Conservation (phyloP, 1,284 basidiomycete genomes). For the Vanrija humicola region DNA sequence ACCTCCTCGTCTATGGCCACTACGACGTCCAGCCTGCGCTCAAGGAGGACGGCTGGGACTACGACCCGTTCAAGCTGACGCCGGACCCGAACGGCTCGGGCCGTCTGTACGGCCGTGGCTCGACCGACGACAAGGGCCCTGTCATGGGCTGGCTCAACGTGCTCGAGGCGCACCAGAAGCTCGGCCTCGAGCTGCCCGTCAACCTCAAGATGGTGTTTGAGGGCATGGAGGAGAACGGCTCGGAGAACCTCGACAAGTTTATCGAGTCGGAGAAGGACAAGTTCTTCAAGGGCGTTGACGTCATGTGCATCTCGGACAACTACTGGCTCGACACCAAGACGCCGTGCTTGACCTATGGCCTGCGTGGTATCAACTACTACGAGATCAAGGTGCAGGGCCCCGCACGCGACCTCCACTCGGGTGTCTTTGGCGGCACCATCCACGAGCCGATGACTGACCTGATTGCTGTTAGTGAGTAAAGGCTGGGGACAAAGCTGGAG, state of each 20-base stretch:
- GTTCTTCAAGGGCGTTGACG: constrained; percentile 89
- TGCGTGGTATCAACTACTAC: constrained; percentile 86
- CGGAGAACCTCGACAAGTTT: constrained; percentile 86
- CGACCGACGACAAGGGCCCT: constrained; percentile 91
- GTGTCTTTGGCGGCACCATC: constrained; percentile 78
- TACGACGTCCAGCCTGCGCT: constrained; percentile 57
- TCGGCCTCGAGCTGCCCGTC: constrained; percentile 77
- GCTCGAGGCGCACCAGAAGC: constrained; percentile 76
- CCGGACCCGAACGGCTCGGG: constrained; percentile 54
- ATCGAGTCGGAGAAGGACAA: constrained; percentile 74
- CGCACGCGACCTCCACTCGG: constrained; percentile 86
- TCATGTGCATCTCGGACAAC: constrained; percentile 76
- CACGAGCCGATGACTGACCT: constrained; percentile 75
- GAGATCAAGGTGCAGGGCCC: constrained; percentile 80
- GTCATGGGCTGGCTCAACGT: constrained; percentile 93
- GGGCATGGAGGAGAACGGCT: constrained; percentile 97
- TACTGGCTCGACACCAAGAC: constrained; percentile 53
- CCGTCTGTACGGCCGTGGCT: constrained; percentile 77
- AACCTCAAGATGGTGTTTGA: constrained; percentile 95
- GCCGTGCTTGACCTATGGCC: constrained; percentile 52
- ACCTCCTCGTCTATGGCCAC: constrained; percentile 86
- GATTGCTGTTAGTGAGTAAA: constrained; percentile 49
- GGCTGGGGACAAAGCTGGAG: too few relatives aligned
- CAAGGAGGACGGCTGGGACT: constrained; percentile 84
- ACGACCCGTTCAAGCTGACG: constrained; percentile 81